Conservation (phyloP, 2,329 filamentous ascomycete genomes). For the Penicillium rolfsii region DNA sequence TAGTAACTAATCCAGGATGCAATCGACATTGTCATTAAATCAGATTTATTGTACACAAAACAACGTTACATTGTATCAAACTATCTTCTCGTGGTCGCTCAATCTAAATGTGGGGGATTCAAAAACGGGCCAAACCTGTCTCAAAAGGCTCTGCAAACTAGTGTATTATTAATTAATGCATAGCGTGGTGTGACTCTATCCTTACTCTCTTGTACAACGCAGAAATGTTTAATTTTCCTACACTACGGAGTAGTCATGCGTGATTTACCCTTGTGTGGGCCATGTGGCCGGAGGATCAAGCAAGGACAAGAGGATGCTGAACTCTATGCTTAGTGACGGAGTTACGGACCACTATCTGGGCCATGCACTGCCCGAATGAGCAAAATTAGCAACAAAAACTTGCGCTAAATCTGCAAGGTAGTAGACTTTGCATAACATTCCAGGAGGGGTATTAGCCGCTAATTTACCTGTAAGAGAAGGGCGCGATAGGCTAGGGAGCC, state of each 20-base stretch:
- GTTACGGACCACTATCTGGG: background rate
- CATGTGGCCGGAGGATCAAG: conserved; percentile 13
- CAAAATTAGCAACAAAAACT: conserved; percentile 4
- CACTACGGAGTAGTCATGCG: background rate
- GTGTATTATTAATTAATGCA: background rate
- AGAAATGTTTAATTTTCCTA: conserved; percentile 4
- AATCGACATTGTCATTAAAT: no score
- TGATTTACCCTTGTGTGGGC: conserved; percentile 5
- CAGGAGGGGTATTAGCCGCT: background rate
- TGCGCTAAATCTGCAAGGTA: background rate
- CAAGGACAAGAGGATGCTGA: background rate
- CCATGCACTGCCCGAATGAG: background rate
- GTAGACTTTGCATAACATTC: background rate
- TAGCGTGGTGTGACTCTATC: background rate
- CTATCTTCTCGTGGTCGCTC: background rate
- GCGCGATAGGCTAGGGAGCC: background rate
- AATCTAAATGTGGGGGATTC: background rate
- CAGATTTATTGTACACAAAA: background rate
- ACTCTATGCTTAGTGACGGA: background rate
- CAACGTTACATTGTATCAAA: background rate
- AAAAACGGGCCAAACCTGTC: background rate
- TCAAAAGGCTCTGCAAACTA: background rate
- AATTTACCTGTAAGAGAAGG: conserved; percentile 1
- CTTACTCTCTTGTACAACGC: background rate
- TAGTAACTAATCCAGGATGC: no score